Evolutionary conservation across 371 early-diverging fungal species (phyloP), one percentile per base, ranked within the genome.

Genomic region (Massospora cicadina): DNA sequence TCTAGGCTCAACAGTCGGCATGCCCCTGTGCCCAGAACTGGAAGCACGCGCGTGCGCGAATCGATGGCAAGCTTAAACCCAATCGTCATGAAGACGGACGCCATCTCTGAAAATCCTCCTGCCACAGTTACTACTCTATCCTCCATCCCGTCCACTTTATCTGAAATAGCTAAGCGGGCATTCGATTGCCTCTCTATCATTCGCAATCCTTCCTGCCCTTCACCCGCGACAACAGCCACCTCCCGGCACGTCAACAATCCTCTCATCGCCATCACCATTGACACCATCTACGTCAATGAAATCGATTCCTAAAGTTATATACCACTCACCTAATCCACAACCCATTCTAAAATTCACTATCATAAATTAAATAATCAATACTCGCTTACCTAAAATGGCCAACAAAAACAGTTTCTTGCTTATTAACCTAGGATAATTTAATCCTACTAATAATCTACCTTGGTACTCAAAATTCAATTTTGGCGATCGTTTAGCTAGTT

Each of bases 51-150:
- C 5, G 43, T 43, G 10, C 43, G 43, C 5, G 43, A 43, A 43
- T 43, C 43, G 10, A 43, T 43, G 43, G 43, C 43, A 10, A 43
- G 5, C 10, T 17, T 5, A 43, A 17, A 10, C 17, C 43, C 43
- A 43, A 43, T 17, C 43, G 17, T 10, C 43, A 43, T 43, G 43
- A 43, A 43, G 5, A 17, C 43, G 17, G 5, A 5, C 17, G 43
- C 43, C 43, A 91, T 81, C 2, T 79, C 81, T 58, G 81, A 77
- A 33, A 85, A 68, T 30, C 84, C 79, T 30, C 92, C 92, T 25
- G 76, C 73, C 32, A 87, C 81, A 2, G 87, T 86, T 66, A 91
- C 60, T 58, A 90, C 77, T 60, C 92, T 80, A 62, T 91, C 92
- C 28, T 67, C 70, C 10, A 87, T 88, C 32, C 85, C 83, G 43